Conservation (phyloP, 73 alveolate genomes). For the Paramecium caudatum region DNA sequence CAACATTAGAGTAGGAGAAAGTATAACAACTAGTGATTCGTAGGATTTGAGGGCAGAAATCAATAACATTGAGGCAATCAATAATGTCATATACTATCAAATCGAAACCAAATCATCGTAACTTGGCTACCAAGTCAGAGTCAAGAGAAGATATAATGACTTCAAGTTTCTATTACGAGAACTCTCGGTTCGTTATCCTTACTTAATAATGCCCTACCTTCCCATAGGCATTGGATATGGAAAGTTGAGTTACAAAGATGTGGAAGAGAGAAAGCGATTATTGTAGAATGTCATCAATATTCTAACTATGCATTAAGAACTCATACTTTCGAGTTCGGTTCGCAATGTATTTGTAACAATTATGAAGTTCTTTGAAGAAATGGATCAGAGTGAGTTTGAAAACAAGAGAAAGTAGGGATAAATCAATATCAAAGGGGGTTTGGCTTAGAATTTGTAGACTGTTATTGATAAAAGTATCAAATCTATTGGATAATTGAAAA, state of each 20-base stretch:
- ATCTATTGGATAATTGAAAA: constrained; percentile 1
- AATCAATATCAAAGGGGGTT: neutral
- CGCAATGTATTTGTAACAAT: neutral
- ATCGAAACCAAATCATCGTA: constrained; percentile 47
- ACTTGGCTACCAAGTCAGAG: neutral
- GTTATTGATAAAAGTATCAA: constrained; percentile 35
- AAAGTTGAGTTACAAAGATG: neutral
- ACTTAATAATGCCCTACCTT: constrained; percentile 12
- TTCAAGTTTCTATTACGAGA: constrained; percentile 15
- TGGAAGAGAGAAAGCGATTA: constrained; percentile 56
- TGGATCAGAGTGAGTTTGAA: constrained; percentile 15
- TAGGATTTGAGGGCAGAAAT: constrained; percentile 49
- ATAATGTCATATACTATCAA: constrained; percentile 17
- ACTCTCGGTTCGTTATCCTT: neutral
- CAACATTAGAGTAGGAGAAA: neutral
- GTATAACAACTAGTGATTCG: neutral
- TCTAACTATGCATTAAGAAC: neutral
- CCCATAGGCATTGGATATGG: constrained; percentile 20
- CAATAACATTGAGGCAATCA: neutral
- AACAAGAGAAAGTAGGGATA: neutral
- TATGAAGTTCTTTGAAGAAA: constrained; percentile 52
- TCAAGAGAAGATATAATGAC: constrained; percentile 69
- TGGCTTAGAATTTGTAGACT: constrained; percentile 1
- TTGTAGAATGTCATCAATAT: constrained; percentile 45
- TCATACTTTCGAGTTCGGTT: constrained; percentile 11